Base-by-base conservation (phyloP, 192 early-diverging fungal genomes). In the Umbelopsis sp. region DNA sequence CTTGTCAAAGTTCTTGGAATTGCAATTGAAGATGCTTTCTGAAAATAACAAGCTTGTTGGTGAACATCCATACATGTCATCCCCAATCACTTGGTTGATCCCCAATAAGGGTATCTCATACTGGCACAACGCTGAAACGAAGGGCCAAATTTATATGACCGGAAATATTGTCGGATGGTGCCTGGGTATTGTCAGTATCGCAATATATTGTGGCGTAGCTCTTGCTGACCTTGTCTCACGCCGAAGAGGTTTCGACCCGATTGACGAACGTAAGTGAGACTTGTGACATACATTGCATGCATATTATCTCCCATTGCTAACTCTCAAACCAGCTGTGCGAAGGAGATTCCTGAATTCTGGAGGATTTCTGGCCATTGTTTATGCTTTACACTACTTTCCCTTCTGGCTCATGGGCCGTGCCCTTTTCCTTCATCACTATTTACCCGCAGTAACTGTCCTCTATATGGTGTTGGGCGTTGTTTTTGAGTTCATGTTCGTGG, bases 401-500 rank as follows among this genome's bases (percentile, higher is more conserved):
- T 97, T 97, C 85, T 96, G 93, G 76, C 68, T 95, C 49, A 94
- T 95, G 92, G 95, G 94, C 22, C 90, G 97, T 46, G 88, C 91
- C 61, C 85, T 96, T 7, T 98, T 97, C 79, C 75, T 98, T 69
- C 97, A 98, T 82, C 97, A 98, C 81, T 98, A 98, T 77, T 80
- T 98, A 58, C 96, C 95, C 1, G 88, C 91, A 5, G 87, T 90
- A 45, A 90, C 96, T 68, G 91, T 94, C 81, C 89, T 89, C 35
- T 89, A 90, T 69, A 80, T 98, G 78, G 65, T 91, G 4, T 74
- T 90, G 13, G 91, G 89, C n/a, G 87, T 83, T 33, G 81, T 94
- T 35, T 76, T 92, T 71, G 92, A 96, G 64, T 93, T 92, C 74
- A 82, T 96, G 79, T 88, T 81, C 79, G 71, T 83, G 15, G 82